Evolutionary conservation across 2,329 filamentous ascomycete species (phyloP).

Genomic region (Dryadomyces quercus-mongolicae): DNA sequence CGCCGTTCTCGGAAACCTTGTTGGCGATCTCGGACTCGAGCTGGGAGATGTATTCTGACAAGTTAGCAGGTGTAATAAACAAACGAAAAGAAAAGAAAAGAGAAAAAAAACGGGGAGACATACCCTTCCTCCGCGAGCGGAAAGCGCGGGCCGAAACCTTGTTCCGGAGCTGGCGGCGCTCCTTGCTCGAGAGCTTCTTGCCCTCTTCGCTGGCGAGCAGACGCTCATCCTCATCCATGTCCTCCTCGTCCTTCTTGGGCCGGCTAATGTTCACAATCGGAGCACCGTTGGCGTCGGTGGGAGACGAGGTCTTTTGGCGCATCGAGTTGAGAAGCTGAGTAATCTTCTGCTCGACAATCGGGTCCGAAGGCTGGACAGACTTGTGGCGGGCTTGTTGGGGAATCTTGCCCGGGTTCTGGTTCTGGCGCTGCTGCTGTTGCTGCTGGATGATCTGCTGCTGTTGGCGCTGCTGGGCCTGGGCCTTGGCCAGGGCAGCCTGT

Average conservation of each 20-base stretch:
- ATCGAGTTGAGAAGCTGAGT: constrained; percentile 87
- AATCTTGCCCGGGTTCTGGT: constrained; percentile 22
- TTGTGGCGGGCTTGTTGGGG: constrained; percentile 34
- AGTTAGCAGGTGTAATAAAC: not conserved
- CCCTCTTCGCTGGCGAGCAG: constrained; percentile 92
- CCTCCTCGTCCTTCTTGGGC: constrained; percentile 85
- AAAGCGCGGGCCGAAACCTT: constrained; percentile 97
- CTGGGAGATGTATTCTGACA: constrained; percentile 84
- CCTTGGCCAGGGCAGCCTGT: constrained; percentile 69
- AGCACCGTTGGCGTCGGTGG: constrained; percentile 36
- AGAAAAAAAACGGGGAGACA: constrained; percentile 18
- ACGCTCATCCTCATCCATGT: constrained; percentile 97
- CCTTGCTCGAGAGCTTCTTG: constrained; percentile 98
- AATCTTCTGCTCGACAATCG: constrained; percentile 82
- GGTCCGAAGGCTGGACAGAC: constrained; percentile 44
- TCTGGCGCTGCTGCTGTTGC: constrained; percentile 26
- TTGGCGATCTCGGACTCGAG: constrained; percentile 79
- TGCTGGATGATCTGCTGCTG: constrained; percentile 50
- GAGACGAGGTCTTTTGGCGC: constrained; percentile 55
- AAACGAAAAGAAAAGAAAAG: not conserved
- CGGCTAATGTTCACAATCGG: constrained; percentile 52
- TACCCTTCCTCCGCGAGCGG: constrained; percentile 96
- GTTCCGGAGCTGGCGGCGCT: constrained; percentile 92
- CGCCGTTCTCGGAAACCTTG: constrained; percentile 73
- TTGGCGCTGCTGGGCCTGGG: constrained; percentile 56